A percentile compares a stretch with the other conserved stretches of the same genome.
phyloP scores from a whole-genome alignment of 2,329 filamentous ascomycete genomes.

The Fusarium burgessii region DNA sequence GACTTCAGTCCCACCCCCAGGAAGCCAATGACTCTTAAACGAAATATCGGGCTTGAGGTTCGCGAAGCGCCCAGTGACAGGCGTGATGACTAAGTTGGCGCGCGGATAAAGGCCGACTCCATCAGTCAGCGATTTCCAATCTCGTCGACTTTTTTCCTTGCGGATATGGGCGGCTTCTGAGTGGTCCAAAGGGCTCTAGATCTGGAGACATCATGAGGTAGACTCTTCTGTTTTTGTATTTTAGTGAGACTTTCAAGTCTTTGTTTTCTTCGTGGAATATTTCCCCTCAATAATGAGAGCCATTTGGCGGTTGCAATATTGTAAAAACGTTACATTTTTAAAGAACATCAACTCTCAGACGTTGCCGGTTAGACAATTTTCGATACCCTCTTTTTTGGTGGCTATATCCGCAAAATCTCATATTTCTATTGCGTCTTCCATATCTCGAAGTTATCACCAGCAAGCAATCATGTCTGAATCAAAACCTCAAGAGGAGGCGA shows the following conservation, averaged over 20 bases:
- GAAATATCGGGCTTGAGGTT: neutral
- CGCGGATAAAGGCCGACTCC: constrained; percentile 32
- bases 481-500: constrained; percentile 12
- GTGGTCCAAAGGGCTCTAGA: constrained; percentile 21
- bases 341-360: constrained; percentile 3
- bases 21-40: neutral
- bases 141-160: constrained; percentile 9
- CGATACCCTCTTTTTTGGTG: neutral
- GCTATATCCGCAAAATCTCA: neutral
- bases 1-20: no score
- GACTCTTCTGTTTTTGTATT: constrained; percentile 12
- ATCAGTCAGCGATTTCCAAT: constrained; percentile 43
- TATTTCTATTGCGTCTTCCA: neutral
- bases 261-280: neutral
- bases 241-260: constrained; percentile 12
- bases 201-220: constrained; percentile 30
- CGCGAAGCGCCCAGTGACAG: neutral
- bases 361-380: neutral
- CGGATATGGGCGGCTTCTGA: constrained; percentile 28
- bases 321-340: constrained; percentile 4
- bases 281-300: constrained; percentile 30
- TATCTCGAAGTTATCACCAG: constrained; percentile 1
- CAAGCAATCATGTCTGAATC: constrained; percentile 35
- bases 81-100: constrained; percentile 42
- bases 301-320: constrained; percentile 9